phyloP scores from a whole-genome alignment of 441 rosid species.

The Pelargonium fulgidum region DNA sequence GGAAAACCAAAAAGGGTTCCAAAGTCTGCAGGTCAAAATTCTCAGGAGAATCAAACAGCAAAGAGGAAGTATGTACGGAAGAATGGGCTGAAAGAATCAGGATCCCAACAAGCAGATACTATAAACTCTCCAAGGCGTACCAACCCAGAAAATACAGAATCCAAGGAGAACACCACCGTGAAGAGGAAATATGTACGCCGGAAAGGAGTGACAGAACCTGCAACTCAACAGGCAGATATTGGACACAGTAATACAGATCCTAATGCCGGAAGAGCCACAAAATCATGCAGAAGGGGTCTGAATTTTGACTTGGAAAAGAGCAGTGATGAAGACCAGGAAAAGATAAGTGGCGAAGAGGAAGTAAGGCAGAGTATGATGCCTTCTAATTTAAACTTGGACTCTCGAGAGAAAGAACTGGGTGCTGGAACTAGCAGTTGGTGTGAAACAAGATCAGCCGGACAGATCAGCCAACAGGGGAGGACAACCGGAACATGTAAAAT shows the following conservation, averaged over 20 bases:
- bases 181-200: constrained; percentile 63
- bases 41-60: constrained; percentile 16
- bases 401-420: constrained; percentile 26
- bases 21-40: constrained; percentile 31
- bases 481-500: constrained; percentile 24
- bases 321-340: constrained; percentile 22
- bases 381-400: constrained; percentile 22
- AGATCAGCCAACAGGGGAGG: constrained; percentile 29
- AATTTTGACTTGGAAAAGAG: constrained; percentile 47
- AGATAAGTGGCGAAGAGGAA: constrained; percentile 22
- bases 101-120: constrained; percentile 8
- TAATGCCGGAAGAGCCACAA: constrained; percentile 25
- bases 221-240: constrained; percentile 31
- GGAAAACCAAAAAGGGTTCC: constrained; percentile 53
- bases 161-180: constrained; percentile 31
- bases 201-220: constrained; percentile 40
- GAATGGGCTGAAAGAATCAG: constrained; percentile 15
- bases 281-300: constrained; percentile 55
- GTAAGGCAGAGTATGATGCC: constrained; percentile 17
- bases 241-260: constrained; percentile 19
- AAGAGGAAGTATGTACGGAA: constrained; percentile 25
- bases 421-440: constrained; percentile 18
- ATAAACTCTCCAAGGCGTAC: constrained; percentile 3
- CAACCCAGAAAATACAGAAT: constrained; percentile 14
- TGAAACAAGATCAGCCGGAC: constrained; percentile 26